phyloP scores from a whole-genome alignment of 495 filamentous ascomycete species.

The Penicillium robsamsonii region DNA sequence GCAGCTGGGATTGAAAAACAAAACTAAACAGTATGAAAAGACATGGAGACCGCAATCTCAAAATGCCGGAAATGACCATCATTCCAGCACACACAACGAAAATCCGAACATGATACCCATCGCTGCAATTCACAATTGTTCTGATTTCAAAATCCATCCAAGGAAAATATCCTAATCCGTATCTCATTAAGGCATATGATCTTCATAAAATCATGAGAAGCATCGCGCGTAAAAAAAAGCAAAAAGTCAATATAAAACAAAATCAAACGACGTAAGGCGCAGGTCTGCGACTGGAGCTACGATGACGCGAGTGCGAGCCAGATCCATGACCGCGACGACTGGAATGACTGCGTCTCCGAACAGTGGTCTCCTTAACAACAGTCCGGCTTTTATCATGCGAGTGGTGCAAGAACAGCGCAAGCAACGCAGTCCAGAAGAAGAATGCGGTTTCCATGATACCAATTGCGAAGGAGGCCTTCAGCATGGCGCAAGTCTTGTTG shows the following conservation, averaged over 20 bases:
- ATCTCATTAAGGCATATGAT: slow-evolving; percentile 9
- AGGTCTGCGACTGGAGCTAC: slow-evolving; percentile 35
- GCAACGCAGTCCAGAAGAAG: slow-evolving; percentile 69
- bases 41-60: not conserved
- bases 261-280: slow-evolving; percentile 40
- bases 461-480: slow-evolving; percentile 82
- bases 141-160: not conserved
- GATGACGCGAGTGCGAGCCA: slow-evolving; percentile 30
- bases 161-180: not conserved
- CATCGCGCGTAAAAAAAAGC: not conserved
- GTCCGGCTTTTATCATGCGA: slow-evolving; percentile 24
- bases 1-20: not conserved
- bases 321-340: slow-evolving; percentile 36
- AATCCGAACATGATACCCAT: not conserved
- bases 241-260: not conserved
- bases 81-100: not conserved
- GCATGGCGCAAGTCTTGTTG: slow-evolving; percentile 81
- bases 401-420: slow-evolving; percentile 58
- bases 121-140: not conserved
- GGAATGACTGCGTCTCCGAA: slow-evolving; percentile 43
- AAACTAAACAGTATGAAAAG: not conserved
- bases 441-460: slow-evolving; percentile 85
- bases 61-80: not conserved
- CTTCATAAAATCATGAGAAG: slow-evolving; percentile 7
- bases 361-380: slow-evolving; percentile 43